phyloP scores from a whole-genome alignment of 73 alveolate species.

The Tetrahymena thermophila region DNA sequence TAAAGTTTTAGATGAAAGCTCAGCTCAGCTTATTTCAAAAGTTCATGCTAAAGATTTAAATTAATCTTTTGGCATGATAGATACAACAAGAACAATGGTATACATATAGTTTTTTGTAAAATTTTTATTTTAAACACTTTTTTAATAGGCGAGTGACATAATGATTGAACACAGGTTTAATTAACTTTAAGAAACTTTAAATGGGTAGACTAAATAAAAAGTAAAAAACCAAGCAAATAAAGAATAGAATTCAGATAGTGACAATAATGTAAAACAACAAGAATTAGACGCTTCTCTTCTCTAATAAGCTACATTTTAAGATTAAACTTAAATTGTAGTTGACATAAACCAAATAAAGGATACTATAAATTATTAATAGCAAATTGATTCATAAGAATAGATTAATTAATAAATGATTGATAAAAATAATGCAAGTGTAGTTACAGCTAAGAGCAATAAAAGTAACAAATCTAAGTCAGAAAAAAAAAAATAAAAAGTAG shows the following conservation, averaged over 20 bases:
- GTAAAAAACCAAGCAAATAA: neutral
- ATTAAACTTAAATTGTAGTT: neutral
- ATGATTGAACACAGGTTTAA: neutral
- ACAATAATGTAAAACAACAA: too few species aligned
- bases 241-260: neutral
- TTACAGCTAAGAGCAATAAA: neutral
- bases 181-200: neutral
- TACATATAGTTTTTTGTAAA: neutral
- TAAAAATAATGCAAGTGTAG: neutral
- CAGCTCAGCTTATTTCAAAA: neutral
- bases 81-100: neutral
- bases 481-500: neutral
- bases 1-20: neutral
- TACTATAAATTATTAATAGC: neutral
- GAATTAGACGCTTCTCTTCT: neutral
- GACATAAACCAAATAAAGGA: neutral
- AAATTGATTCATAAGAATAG: neutral
- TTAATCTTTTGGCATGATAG: neutral
- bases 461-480: neutral
- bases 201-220: neutral
- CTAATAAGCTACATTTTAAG: neutral
- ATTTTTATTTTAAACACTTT: neutral
- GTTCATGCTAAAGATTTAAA: neutral
- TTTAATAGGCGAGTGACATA: neutral
- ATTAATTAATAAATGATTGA: neutral